Base-by-base conservation (phyloP, 768 basidiomycete species). In the Rhodotorula kratochvilovae region DNA sequence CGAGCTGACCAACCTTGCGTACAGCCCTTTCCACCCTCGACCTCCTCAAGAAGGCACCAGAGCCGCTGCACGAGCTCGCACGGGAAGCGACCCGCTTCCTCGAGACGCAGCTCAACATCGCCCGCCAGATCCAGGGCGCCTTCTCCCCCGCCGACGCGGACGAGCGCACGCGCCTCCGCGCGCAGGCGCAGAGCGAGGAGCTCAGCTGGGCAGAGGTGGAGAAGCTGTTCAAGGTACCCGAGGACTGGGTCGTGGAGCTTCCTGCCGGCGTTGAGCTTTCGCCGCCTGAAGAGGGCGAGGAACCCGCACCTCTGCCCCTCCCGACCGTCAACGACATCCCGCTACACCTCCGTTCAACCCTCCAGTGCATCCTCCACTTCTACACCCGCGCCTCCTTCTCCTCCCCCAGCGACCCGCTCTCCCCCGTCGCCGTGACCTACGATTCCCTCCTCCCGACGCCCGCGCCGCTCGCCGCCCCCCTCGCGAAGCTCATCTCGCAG, bases 1-100 rank as follows among this genome's bases (percentile, higher is more conserved):
- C 51, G 2, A 11, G n/a, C 51, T 29, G n/a, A 53, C 51, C n/a
- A 5, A 5, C n/a, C 43, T 4, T 23, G 23, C 13, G 13, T 3
- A 19, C 67, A 75, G 75, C 65, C 0, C 48, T 76, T 21, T 63
- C 71, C 23, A 73, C 66, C 23, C 71, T 76, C 42, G 75, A 76
- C 63, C 29, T 63, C 21, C 71, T 76, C 43, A 76, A 76, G 50
- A 58, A 55, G 27, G 61, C 71, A 10, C 75, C 65, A 1, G 12
- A 62, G 3, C 66, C 63, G 10, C 60, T 76, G 8, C 29, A 62
- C 55, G 71, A 67, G 43, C 66, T 36, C n/a, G 61, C 75, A 1
- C 51, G 75, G 10, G 66, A 68, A 0, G 75, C 71, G 1, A 76
- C 72, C 23, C 65, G 66, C 36, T 76, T 76, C 67, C 62, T 76